Conservation (phyloP, 176 grass and related monocot species). For the Musa troglodytarum region DNA sequence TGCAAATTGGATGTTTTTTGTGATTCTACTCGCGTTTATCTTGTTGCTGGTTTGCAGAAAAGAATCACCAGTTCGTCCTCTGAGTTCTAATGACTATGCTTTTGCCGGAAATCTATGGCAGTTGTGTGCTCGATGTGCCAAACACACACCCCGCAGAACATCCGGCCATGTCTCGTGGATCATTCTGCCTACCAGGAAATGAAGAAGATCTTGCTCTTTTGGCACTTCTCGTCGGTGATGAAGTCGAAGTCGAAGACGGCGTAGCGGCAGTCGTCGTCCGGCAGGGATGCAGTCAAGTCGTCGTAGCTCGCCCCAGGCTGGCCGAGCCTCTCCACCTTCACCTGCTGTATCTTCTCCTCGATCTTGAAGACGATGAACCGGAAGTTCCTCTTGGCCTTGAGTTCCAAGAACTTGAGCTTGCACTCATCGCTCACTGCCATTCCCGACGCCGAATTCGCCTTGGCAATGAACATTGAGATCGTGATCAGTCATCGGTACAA, state of each 20-base stretch:
- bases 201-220: constrained; percentile 35
- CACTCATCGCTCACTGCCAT: constrained; percentile 21
- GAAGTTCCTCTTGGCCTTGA: constrained; percentile 23
- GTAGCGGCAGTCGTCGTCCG: constrained; percentile 10
- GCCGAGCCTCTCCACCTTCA: constrained; percentile 17
- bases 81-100: no score
- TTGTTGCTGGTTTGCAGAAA: no score
- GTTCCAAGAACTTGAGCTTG: constrained; percentile 21
- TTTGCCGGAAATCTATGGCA: no score
- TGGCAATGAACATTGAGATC: not conserved
- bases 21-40: no score
- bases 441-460: constrained; percentile 19
- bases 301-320: constrained; percentile 16
- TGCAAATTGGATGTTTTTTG: no score
- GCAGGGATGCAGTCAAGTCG: constrained; percentile 9
- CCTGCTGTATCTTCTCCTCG: constrained; percentile 20
- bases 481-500: no score
- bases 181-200: constrained; percentile 29
- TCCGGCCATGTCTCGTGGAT: no score
- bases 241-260: constrained; percentile 23
- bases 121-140: no score
- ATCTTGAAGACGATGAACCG: constrained; percentile 22
- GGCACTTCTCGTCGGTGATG: constrained; percentile 24
- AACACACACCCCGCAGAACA: no score
- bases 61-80: no score